Conservation (phyloP, 441 rosid genomes). For the Erodium texanum region DNA sequence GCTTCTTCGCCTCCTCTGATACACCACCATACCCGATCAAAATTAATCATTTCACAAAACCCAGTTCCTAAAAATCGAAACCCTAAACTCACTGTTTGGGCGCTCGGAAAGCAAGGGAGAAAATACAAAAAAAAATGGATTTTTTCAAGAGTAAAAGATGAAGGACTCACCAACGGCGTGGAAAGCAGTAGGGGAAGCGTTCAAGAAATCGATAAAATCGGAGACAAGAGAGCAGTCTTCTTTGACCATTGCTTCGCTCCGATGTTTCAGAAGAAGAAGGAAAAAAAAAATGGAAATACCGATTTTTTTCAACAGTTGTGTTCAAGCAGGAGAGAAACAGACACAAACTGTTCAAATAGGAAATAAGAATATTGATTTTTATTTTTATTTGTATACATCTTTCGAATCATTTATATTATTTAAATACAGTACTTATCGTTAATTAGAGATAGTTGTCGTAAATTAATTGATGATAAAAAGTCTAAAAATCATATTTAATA, state of each 20-base stretch:
- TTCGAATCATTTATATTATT: no score
- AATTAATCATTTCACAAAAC: not conserved
- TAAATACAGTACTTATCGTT: no score
- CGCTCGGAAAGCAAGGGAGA: no score
- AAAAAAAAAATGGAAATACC: no score
- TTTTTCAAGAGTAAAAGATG: not conserved
- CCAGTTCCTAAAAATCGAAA: not conserved
- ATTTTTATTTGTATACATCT: no score
- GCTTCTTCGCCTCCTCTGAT: constrained; percentile 75
- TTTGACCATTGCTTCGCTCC: constrained; percentile 28
- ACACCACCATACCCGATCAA: not conserved
- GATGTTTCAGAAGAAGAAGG: no score
- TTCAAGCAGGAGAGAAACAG: not conserved
- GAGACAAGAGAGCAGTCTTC: constrained; percentile 30
- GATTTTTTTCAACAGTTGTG: no score
- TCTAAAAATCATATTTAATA: no score
- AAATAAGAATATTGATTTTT: no score
- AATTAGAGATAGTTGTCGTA: no score
- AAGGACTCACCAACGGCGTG: constrained; percentile 74
- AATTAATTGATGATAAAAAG: no score
- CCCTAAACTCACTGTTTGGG: not conserved
- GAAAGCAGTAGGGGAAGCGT: constrained; percentile 94
- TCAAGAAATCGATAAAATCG: constrained; percentile 69
- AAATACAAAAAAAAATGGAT: not conserved
- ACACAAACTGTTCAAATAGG: no score